Evolutionary conservation across 2,329 filamentous ascomycete species (phyloP).

Genomic region (Clarireedia paspali): DNA sequence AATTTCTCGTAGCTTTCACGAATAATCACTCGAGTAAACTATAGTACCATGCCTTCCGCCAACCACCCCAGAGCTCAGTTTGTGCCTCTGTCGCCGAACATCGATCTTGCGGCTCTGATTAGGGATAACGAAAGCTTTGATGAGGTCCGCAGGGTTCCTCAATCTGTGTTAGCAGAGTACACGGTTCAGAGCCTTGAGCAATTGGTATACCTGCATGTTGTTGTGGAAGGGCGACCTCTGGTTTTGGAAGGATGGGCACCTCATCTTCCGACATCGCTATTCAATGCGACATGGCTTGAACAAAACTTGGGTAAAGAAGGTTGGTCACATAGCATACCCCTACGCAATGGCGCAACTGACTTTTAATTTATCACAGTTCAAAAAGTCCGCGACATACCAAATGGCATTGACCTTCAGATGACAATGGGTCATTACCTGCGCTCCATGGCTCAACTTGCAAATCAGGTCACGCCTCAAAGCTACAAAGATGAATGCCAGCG

Average conservation of each 20-base stretch:
- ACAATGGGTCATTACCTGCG: slow-evolving; percentile 86
- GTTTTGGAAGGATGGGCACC: slow-evolving; percentile 86
- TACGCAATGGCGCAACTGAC: slow-evolving; percentile 1
- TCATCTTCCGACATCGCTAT: slow-evolving; percentile 67
- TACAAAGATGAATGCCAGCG: slow-evolving; percentile 79
- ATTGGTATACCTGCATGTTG: slow-evolving; percentile 68
- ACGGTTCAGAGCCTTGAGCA: slow-evolving; percentile 78
- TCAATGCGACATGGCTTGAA: slow-evolving; percentile 74
- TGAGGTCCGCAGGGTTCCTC: slow-evolving; percentile 74
- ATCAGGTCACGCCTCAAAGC: slow-evolving; percentile 70
- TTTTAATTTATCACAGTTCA: slow-evolving; percentile 51
- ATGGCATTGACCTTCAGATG: slow-evolving; percentile 69
- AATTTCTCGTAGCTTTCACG: background rate
- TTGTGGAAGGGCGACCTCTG: slow-evolving; percentile 81
- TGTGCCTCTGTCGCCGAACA: slow-evolving; percentile 79
- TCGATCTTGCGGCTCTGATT: slow-evolving; percentile 70
- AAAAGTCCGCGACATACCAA: slow-evolving; percentile 71
- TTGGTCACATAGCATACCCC: slow-evolving; percentile 33
- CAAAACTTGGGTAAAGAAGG: slow-evolving; percentile 72
- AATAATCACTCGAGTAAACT: background rate
- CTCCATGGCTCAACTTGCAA: slow-evolving; percentile 74
- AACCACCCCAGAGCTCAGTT: slow-evolving; percentile 80
- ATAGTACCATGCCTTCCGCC: slow-evolving; percentile 58
- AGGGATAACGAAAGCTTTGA: slow-evolving; percentile 77
- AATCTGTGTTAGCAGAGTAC: slow-evolving; percentile 68